Base-by-base conservation (phyloP, 768 basidiomycete genomes). In the Kwoniella pini region DNA sequence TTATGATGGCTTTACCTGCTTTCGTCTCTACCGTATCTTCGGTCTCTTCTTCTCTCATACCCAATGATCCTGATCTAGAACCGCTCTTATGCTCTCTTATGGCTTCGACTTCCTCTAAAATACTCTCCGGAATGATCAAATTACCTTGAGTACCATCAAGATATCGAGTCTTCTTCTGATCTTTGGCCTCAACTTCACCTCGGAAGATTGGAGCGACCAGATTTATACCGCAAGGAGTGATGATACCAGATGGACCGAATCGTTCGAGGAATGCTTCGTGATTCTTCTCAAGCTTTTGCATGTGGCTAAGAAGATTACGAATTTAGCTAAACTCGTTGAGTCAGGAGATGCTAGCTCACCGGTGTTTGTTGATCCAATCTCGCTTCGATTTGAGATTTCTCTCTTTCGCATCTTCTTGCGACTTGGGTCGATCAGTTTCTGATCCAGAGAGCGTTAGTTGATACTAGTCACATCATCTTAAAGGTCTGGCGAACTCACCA, bases 361-460 rank as follows among this genome's bases (percentile, higher is more conserved):
- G 68, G 45, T 78, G 73, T 63, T 77, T 79, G 26, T 69, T 68
- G 4, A 80, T 80, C 80, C 80, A 81, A 1, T 76, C 67, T 15
- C 80, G 65, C 61, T 81, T 81, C 33, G 62, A 59, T 54, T 75
- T 75, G 38, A 80, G 65, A 19, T 67, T 77, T 11, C 79, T 49
- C 36, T 75, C 72, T 27, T 74, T 71, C 24, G 75, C 77, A 50
- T 80, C 80, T 30, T 69, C 66, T 17, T 70, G 72, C 13, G 70
- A 72, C 13, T 76, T 78, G 0, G 80, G 80, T 21, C 79, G 66
- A 51, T 79, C 78, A 13, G 74, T 69, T 50, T 79, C 80, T 80
- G 62, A 4, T 1, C 30, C 15, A 36, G 15, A 7, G 7, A 36
- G 33, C 33, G 33, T 36, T 7, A 7, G 33, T 7, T 36, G 7